phyloP scores from a whole-genome alignment of 768 basidiomycete species.

The Vararia minispora region DNA sequence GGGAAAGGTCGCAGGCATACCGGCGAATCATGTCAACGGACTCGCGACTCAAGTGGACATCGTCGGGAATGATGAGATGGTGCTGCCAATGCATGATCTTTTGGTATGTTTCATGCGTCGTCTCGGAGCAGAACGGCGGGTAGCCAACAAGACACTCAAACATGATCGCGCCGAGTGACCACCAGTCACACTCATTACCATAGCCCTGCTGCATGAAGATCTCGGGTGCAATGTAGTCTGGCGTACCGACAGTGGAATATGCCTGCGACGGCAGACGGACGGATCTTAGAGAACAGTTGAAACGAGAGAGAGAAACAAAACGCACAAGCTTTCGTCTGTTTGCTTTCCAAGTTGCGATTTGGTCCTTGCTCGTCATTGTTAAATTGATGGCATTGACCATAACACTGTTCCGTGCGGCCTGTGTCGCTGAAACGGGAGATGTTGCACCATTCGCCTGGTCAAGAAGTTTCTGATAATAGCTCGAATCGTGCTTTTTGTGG shows the following conservation, averaged over 20 bases:
- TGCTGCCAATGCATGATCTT: conserved; percentile 94
- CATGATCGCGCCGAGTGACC: conserved; percentile 98
- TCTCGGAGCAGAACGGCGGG: conserved; percentile 94
- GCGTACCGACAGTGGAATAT: conserved; percentile 96
- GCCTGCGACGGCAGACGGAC: conserved; percentile 49
- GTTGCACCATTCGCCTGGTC: conserved; percentile 48
- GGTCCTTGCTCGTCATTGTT: conserved; percentile 87
- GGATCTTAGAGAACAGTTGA: conserved; percentile 1
- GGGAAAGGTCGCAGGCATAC: conserved; percentile 29
- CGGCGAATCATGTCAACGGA: conserved; percentile 81
- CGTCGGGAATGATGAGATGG: conserved; percentile 83
- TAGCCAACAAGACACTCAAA: conserved; percentile 97
- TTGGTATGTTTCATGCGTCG: conserved; percentile 94
- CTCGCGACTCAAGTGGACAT: conserved; percentile 85
- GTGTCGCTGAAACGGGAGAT: conserved; percentile 30
- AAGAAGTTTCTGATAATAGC: conserved; percentile 84
- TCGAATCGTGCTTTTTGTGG: conserved; percentile 94
- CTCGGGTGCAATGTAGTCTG: conserved; percentile 94
- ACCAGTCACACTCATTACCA: conserved; percentile 98
- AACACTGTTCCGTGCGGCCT: conserved; percentile 78
- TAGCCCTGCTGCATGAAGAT: conserved; percentile 97
- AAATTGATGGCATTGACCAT: conserved; percentile 96
- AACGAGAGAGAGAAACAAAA: conserved; percentile 5
- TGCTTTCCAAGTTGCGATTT: conserved; percentile 98
- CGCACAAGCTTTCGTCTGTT: conserved; percentile 88